Evolutionary conservation across 495 filamentous ascomycete species (phyloP).

Genomic region (Amorphotheca resinae): DNA sequence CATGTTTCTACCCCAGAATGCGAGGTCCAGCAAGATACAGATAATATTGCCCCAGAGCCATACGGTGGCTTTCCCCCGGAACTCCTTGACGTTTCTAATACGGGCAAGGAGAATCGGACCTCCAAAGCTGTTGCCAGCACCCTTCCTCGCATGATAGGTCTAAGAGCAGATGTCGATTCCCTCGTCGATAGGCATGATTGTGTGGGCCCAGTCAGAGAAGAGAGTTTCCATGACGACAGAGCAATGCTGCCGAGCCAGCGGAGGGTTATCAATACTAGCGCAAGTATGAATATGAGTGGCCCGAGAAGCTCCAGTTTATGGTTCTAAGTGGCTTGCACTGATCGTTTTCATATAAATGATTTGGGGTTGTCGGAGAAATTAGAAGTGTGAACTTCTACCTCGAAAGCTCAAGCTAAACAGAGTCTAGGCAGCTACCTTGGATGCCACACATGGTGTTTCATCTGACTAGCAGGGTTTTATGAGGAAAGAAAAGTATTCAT

Average conservation of each 20-base stretch:
- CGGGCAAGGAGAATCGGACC: conserved; percentile 4
- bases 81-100: conserved; percentile 2
- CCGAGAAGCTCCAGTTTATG: conserved; percentile 12
- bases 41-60: neutral
- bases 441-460: too few relatives aligned
- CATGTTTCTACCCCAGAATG: neutral
- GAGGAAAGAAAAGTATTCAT: too few relatives aligned
- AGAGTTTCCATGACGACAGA: conserved; percentile 16
- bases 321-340: too few relatives aligned
- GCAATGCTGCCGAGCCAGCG: conserved; percentile 15
- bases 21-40: neutral
- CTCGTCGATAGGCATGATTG: neutral
- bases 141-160: conserved; percentile 3
- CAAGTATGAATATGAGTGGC: neutral
- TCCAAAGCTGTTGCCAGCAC: conserved; percentile 4
- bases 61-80: conserved; percentile 13
- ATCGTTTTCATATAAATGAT: too few relatives aligned
- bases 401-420: too few relatives aligned
- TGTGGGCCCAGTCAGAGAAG: conserved; percentile 4
- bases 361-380: too few relatives aligned
- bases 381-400: too few relatives aligned
- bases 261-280: neutral
- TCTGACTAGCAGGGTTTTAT: too few relatives aligned
- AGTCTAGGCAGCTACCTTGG: too few relatives aligned
- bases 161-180: neutral